Evolutionary conservation across 2,329 filamentous ascomycete species (phyloP), one percentile per base, ranked within the genome.

Genomic region (Exserohilum turcica): DNA sequence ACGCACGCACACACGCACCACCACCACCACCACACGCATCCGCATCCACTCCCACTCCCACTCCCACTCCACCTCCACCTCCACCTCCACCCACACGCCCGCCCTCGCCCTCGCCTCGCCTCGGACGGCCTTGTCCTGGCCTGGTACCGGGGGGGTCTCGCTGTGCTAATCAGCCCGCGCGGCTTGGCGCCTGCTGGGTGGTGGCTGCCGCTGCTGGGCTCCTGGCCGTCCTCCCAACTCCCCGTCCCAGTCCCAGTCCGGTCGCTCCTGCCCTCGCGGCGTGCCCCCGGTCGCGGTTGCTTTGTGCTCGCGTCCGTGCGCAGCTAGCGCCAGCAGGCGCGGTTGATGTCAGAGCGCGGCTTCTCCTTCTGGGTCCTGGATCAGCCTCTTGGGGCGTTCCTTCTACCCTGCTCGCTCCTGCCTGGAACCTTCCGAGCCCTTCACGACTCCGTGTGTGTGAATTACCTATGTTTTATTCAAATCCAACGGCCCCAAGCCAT

Each of bases 401-500:
- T 54, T 56, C 58, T 61, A 52, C 57, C 49, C 65, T 70, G 51
- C 45, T 54, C 51, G 51, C 51, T 54, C 51, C 46, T 54, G 68
- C 64, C 71, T 73, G 71, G 72, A 71, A 71, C 68, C 66, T 72
- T 70, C 69, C 71, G 71, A 57, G 57, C 62, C 64, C 62, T 68
- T 68, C 64, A 69, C 65, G 57, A 66, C 61, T 66, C 56, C 53
- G 53, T 57, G 55, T 59, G 63, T 60, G 63, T 72, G 68, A 73
- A 74, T 74, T 68, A 71, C 74, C 70, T 71, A 71, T 74, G 56
- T 58, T 56, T 60, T 70, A 71, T 70, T 70, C 70, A 68, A 71
- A 64, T 68, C 66, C 71, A 72, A 70, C 67, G 63, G 68, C 67
- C 68, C 69, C 66, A 70, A 71, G 67, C 70, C 67, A 70, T 68